These are phyloP conservation scores for Aegilops umbellulata DNA, from an alignment of 176 grass and related monocot species.

Conservation along the genomic window DNA sequence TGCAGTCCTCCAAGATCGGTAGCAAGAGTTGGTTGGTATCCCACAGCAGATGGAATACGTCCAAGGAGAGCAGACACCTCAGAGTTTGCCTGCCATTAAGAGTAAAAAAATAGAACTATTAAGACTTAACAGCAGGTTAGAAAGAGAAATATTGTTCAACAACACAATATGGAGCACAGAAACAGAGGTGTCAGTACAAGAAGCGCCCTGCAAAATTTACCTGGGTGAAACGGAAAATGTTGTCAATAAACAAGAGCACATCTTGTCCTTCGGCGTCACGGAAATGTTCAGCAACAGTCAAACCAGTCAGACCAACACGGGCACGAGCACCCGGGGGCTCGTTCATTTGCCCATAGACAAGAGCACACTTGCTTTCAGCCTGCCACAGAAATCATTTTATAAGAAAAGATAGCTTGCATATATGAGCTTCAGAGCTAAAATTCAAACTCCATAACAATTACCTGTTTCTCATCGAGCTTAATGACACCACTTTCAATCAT, in stretches of 20 bases:
- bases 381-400: constrained; percentile 17
- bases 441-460: constrained; percentile 3
- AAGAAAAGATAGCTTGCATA: background rate
- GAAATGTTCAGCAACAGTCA: constrained; percentile 96
- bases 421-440: background rate
- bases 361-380: constrained; percentile 90
- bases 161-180: background rate
- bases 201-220: constrained; percentile 23
- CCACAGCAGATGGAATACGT: constrained; percentile 96
- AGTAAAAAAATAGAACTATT: background rate
- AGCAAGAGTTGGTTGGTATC: constrained; percentile 95
- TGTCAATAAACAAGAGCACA: constrained; percentile 96
- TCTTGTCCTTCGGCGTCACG: constrained; percentile 96
- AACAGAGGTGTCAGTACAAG: background rate
- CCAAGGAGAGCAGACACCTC: constrained; percentile 98
- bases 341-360: constrained; percentile 97
- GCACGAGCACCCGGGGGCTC: constrained; percentile 96
- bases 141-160: background rate
- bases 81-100: constrained; percentile 70
- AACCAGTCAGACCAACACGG: constrained; percentile 86
- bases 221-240: constrained; percentile 99
- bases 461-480: constrained; percentile 92
- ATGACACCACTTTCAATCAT: constrained; percentile 99
- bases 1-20: constrained; percentile 97
- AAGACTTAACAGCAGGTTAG: background rate